Percentiles rank a stretch among this genome's conserved stretches.
Evolutionary conservation across 148 eudicot species (phyloP).

Genomic region (Fallopia convolvulus): DNA sequence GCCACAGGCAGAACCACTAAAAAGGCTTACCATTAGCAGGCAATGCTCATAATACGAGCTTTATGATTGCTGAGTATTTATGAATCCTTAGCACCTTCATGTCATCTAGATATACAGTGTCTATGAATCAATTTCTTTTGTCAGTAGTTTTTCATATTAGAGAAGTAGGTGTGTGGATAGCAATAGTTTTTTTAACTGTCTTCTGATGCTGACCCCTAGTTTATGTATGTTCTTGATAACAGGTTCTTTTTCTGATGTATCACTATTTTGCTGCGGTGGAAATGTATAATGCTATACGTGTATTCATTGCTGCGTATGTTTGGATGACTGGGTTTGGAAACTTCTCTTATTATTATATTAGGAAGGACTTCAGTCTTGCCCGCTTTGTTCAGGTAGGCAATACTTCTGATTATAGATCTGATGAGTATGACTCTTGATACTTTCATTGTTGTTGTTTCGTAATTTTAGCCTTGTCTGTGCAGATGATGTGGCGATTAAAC

Average conservation of each 20-base stretch:
- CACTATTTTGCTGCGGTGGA: conserved; percentile 94
- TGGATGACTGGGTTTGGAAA: conserved; percentile 99
- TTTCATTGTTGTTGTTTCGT: background rate
- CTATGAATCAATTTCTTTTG: background rate
- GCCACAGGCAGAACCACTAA: background rate
- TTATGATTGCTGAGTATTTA: background rate
- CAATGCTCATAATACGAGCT: background rate
- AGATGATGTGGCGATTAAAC: conserved; percentile 99
- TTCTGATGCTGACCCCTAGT: conserved; percentile 13
- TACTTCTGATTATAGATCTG: conserved; percentile 4
- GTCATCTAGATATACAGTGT: background rate
- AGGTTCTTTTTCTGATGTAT: conserved; percentile 90
- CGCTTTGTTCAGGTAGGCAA: conserved; percentile 76
- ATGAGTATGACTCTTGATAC: background rate
- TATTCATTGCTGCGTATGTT: conserved; percentile 95
- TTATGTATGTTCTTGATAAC: conserved; percentile 17
- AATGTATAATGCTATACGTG: conserved; percentile 91
- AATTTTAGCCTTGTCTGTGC: conserved; percentile 26
- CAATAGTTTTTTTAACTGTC: conserved; percentile 8
- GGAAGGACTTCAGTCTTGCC: conserved; percentile 83
- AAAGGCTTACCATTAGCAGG: background rate
- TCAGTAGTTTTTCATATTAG: background rate
- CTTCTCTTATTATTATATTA: conserved; percentile 90
- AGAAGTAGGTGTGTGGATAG: background rate
- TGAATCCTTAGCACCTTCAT: background rate